Conservation (phyloP, 225 moss, liverwort and hornwort species). For the Climacium dendroides region DNA sequence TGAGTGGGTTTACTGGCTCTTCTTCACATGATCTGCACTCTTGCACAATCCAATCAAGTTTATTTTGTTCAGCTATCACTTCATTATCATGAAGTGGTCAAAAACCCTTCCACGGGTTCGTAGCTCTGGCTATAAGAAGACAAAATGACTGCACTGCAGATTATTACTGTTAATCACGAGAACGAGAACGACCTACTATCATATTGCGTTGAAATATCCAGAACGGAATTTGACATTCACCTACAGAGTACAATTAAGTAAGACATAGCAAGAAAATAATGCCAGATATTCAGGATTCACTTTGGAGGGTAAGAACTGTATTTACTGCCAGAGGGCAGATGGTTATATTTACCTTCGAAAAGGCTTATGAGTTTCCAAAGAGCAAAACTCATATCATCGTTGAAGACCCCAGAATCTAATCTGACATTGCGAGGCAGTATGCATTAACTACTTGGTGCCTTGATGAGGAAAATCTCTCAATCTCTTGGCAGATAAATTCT, state of each 20-base stretch:
- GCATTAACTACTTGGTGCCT: neutral
- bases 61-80: neutral
- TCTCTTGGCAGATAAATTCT: neutral
- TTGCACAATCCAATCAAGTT: neutral
- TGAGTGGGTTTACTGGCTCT: neutral
- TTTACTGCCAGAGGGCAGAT: neutral
- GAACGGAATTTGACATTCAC: neutral
- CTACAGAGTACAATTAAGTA: neutral
- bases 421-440: neutral
- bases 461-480: neutral
- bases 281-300: neutral
- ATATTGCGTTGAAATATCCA: neutral
- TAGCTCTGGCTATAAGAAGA: neutral
- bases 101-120: neutral
- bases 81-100: neutral
- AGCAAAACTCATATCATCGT: neutral
- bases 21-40: slow-evolving; percentile 2
- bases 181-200: neutral
- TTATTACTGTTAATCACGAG: neutral
- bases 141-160: neutral
- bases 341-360: neutral
- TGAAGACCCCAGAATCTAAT: neutral
- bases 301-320: neutral
- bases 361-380: neutral
- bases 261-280: neutral